phyloP scores from a whole-genome alignment of 495 filamentous ascomycete genomes.

The Sphaerosporella brunnea region DNA sequence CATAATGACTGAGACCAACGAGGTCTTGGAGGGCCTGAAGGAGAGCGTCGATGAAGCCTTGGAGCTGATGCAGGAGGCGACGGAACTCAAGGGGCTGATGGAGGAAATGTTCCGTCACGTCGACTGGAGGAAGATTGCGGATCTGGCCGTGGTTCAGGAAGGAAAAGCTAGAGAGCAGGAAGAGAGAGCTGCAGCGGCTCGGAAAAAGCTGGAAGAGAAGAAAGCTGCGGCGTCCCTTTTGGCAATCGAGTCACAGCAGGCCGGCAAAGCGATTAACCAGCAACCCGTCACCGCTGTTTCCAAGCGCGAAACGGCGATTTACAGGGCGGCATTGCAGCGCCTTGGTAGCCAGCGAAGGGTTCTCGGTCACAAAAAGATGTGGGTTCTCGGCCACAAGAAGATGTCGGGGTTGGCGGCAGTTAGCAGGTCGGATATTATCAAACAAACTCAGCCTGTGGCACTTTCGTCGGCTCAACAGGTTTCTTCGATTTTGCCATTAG shows the following conservation, averaged over 20 bases:
- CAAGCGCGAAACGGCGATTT: not conserved
- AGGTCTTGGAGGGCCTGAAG: conserved; percentile 9
- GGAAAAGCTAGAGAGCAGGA: not conserved
- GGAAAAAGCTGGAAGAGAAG: not conserved
- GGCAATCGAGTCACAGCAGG: not conserved
- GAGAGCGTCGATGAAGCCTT: conserved; percentile 19
- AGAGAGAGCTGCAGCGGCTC: not conserved
- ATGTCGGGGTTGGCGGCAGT: not conserved
- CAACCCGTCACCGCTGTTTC: not conserved
- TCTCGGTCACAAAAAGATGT: conserved; percentile 8
- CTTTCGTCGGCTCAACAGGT: not conserved
- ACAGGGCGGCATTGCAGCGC: too few species aligned
- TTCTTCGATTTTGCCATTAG: conserved; percentile 1
- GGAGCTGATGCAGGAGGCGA: conserved; percentile 18
- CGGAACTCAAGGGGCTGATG: conserved; percentile 20
- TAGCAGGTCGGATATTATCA: not conserved
- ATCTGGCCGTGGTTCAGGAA: not conserved
- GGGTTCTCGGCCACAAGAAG: conserved; percentile 5
- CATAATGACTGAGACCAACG: conserved; percentile 13
- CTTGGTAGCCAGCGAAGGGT: not conserved
- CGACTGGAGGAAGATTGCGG: conserved; percentile 8
- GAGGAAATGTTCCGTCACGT: conserved; percentile 24
- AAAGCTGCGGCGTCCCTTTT: not conserved
- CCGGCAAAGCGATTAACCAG: not conserved
- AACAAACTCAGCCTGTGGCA: conserved; percentile 5